These are phyloP conservation scores for Penicillium chermesinum DNA, from an alignment of 495 filamentous ascomycete genomes.

Conservation along the genomic window DNA sequence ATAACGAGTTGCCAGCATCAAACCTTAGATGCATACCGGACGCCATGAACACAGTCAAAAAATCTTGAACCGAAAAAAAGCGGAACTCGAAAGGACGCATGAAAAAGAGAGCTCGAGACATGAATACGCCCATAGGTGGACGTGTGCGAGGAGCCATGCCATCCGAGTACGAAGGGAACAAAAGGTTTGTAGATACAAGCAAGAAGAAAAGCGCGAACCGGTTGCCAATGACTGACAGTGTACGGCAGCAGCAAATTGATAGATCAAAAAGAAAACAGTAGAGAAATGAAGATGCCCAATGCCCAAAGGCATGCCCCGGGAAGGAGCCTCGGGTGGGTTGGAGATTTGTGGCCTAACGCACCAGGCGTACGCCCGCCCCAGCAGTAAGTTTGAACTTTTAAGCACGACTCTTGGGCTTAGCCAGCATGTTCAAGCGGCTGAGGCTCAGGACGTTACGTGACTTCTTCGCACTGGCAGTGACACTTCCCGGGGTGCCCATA, in stretches of 20 bases:
- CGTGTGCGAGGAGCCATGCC: neutral
- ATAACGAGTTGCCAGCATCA: slow-evolving; percentile 2
- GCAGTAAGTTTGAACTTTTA: slow-evolving; percentile 7
- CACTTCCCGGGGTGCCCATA: slow-evolving; percentile 28
- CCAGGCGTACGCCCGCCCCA: slow-evolving; percentile 6
- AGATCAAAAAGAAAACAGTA: neutral
- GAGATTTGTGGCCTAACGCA: slow-evolving; percentile 4
- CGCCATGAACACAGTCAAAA: slow-evolving; percentile 10
- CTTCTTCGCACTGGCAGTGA: slow-evolving; percentile 22
- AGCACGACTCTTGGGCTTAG: slow-evolving; percentile 43
- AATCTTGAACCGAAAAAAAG: neutral
- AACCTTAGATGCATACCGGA: slow-evolving; percentile 11
- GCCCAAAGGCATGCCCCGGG: too few species aligned
- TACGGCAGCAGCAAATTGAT: neutral
- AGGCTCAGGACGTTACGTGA: slow-evolving; percentile 38
- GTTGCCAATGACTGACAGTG: neutral
- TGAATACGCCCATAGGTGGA: neutral
- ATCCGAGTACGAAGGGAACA: neutral
- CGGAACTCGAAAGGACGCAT: slow-evolving; percentile 4
- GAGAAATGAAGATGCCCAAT: neutral
- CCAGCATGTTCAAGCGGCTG: slow-evolving; percentile 47
- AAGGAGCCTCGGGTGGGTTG: neutral
- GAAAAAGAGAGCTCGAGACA: slow-evolving; percentile 2
- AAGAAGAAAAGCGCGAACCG: slow-evolving; percentile 4
- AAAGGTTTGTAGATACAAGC: slow-evolving; percentile 16